Base-by-base conservation (phyloP, 371 early-diverging fungal genomes). In the Catenaria anguillulae region DNA sequence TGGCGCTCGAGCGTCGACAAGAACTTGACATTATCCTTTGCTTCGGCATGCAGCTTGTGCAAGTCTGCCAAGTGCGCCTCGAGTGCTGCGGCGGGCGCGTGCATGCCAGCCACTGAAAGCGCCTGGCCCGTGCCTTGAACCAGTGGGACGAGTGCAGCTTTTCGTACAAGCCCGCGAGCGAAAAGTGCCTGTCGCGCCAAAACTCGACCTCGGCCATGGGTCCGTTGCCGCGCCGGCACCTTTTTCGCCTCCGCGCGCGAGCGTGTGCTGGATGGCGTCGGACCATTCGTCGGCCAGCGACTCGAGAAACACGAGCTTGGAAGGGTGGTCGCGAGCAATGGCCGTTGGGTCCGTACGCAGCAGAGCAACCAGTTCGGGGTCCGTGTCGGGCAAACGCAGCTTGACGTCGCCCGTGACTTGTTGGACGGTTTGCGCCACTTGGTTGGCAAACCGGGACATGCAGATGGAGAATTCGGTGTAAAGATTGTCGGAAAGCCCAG, bases 11-110 rank as follows among this genome's bases (percentile, higher is more conserved):
- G 68, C 15, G 81, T 80, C 43, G 68, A 67, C 12, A 80, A 67
- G 61, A 80, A 80, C 64, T 78, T 78, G 63, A 79, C 78, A 56
- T 79, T 80, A 64, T 80, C 81, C 62, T 73, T 75, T 4, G 81
- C 79, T 58, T 80, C 81, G 5, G 78, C 72, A 62, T 78, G 76
- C 42, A 73, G 67, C 64, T 78, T 78, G 60, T 71, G 74, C 13
- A 80, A 68, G 61, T 80, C 81, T 21, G 56, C 60, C 10, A 80
- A 66, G 45, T 77, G 77, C 60, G 73, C 74, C 35, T 80, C 79
- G 33, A 80, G 66, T n/a, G 60, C 37, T 71, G 72, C 13, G 64
- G 66, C 33, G 67, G 64, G 31, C 78, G 66, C 3, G 72, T 40
- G 40, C 40, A 10, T 40, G 40, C 40, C 73, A 45, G 75, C 75